Conservation (phyloP, 768 basidiomycete species). For the Podaxis mareebaensis region DNA sequence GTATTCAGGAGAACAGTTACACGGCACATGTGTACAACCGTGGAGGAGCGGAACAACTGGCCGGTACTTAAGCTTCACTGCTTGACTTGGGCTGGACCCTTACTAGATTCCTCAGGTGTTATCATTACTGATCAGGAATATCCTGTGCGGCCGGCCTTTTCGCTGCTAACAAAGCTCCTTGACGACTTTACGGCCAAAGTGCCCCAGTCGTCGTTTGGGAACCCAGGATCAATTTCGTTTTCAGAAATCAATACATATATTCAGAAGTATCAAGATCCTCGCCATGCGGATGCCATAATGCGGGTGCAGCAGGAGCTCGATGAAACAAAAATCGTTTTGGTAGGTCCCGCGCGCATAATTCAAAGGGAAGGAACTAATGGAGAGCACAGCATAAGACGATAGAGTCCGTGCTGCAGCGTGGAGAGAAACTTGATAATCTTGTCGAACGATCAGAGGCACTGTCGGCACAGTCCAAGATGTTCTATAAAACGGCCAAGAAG, state of each 20-base stretch:
- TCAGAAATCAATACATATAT: conserved; percentile 76
- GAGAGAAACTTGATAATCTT: conserved; percentile 94
- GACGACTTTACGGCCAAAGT: conserved; percentile 89
- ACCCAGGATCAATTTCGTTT: conserved; percentile 72
- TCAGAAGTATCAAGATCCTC: conserved; percentile 94
- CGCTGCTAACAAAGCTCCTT: conserved; percentile 86
- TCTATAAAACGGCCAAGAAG: conserved; percentile 99
- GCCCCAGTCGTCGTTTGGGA: conserved; percentile 66
- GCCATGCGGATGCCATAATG: conserved; percentile 98
- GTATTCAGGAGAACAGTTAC: conserved; percentile 91
- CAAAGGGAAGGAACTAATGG: conserved; percentile 2
- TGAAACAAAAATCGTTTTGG: conserved; percentile 98
- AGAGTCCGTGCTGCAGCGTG: conserved; percentile 92
- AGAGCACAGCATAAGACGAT: conserved; percentile 92
- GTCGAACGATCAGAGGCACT: conserved; percentile 92
- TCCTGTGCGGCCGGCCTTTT: conserved; percentile 95
- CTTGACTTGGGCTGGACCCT: not conserved
- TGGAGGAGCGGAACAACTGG: conserved; percentile 81
- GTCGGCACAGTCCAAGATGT: conserved; percentile 93
- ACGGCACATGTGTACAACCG: conserved; percentile 93
- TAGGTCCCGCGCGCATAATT: conserved; percentile 38
- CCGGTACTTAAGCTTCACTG: conserved; percentile 51
- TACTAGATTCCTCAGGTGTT: conserved; percentile 55
- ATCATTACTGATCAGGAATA: conserved; percentile 96
- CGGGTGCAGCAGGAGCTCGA: conserved; percentile 96